A percentile compares a stretch with the other conserved stretches of the same genome.
These are phyloP conservation scores for Bolboschoenoplectus hybrid DNA, from an alignment of 202 grass and related monocot species.

Conservation along the genomic window DNA sequence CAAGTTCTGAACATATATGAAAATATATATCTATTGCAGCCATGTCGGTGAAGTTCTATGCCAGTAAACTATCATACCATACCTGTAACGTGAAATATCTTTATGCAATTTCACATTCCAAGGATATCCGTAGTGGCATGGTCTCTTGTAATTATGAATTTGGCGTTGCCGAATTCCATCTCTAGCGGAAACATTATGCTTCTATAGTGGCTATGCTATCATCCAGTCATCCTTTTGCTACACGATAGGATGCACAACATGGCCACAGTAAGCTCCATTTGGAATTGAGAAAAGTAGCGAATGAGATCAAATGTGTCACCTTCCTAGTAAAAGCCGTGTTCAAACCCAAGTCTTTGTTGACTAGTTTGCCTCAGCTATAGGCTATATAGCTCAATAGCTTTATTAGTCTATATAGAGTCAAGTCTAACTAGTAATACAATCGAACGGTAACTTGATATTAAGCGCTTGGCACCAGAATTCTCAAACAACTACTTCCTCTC, in stretches of 20 bases:
- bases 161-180: too few relatives aligned
- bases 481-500: neutral
- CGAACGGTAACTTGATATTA: neutral
- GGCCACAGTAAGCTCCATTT: neutral
- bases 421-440: neutral
- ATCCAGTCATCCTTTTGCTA: neutral
- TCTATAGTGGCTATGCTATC: neutral
- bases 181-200: neutral
- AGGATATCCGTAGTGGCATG: neutral
- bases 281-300: neutral
- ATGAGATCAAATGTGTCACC: neutral
- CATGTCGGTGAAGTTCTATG: neutral
- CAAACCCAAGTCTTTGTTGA: constrained; percentile 1
- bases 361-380: neutral
- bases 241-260: neutral
- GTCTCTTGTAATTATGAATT: neutral
- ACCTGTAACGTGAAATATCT: neutral
- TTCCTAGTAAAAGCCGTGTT: neutral
- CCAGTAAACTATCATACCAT: neutral
- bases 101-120: neutral
- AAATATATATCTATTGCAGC: neutral
- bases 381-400: neutral
- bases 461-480: neutral
- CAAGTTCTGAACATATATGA: neutral
- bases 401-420: neutral